Evolutionary conservation across 371 early-diverging fungal genomes (phyloP).

Genomic region (Mucor piriformis): DNA sequence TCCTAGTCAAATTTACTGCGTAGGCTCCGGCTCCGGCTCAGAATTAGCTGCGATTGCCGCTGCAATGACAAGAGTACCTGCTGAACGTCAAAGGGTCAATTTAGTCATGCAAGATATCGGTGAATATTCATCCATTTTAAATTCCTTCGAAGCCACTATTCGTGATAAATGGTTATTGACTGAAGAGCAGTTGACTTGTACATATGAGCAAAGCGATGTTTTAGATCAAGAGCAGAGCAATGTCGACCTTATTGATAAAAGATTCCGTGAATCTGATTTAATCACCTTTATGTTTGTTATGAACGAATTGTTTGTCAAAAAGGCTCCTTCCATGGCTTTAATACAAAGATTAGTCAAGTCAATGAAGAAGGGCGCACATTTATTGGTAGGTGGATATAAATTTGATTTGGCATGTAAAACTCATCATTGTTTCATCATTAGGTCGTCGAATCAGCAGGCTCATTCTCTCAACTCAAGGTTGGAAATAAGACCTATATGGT

Average conservation of each 20-base stretch:
- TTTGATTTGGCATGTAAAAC: conserved; percentile 1
- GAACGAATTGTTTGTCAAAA: conserved; percentile 87
- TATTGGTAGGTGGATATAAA: conserved; percentile 59
- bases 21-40: conserved; percentile 89
- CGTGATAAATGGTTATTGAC: conserved; percentile 40
- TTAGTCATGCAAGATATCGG: conserved; percentile 76
- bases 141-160: conserved; percentile 33
- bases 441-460: conserved; percentile 94
- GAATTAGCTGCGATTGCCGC: conserved; percentile 85
- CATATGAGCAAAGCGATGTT: conserved; percentile 50
- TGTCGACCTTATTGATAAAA: conserved; percentile 23
- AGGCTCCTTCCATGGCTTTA: conserved; percentile 74
- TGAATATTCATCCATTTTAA: conserved; percentile 56
- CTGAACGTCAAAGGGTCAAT: conserved; percentile 49
- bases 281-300: conserved; percentile 90
- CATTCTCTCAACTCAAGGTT: conserved; percentile 84
- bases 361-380: conserved; percentile 70
- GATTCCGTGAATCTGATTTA: conserved; percentile 66
- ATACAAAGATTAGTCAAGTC: conserved; percentile 66
- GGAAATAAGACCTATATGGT: conserved; percentile 84
- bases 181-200: conserved; percentile 33
- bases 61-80: conserved; percentile 62
- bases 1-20: conserved; percentile 54
- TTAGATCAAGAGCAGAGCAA: conserved; percentile 32
- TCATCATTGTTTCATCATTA: conserved; percentile 12